phyloP scores from a whole-genome alignment of 2,329 filamentous ascomycete genomes.

The Metarhizium humberi region DNA sequence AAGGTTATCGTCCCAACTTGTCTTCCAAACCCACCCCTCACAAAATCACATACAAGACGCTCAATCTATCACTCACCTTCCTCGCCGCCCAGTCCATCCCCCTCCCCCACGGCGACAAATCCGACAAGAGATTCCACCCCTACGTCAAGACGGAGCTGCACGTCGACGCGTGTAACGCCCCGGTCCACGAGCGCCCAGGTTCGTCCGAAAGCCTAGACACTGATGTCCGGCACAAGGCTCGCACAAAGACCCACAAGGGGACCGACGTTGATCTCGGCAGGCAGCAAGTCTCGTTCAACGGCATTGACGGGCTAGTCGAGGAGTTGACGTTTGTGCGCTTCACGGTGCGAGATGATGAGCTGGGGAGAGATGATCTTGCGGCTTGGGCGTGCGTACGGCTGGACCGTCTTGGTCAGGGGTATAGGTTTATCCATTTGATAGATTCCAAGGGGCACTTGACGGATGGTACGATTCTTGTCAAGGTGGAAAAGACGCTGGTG shows the following conservation, averaged over 20 bases:
- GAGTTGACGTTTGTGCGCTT: conserved; percentile 69
- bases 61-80: conserved; percentile 65
- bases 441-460: conserved; percentile 58
- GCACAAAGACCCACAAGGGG: conserved; percentile 49
- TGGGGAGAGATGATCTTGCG: conserved; percentile 67
- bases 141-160: conserved; percentile 82
- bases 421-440: conserved; percentile 67
- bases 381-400: conserved; percentile 86
- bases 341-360: conserved; percentile 80
- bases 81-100: conserved; percentile 70
- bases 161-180: conserved; percentile 54
- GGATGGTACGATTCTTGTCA: conserved; percentile 63
- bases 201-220: conserved; percentile 30
- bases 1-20: conserved; percentile 21
- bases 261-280: conserved; percentile 53
- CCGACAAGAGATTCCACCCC: conserved; percentile 54
- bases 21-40: conserved; percentile 12
- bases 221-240: conserved; percentile 44
- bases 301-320: conserved; percentile 49
- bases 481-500: conserved; percentile 53
- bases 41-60: conserved; percentile 40
- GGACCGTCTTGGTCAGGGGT: conserved; percentile 67
- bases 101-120: conserved; percentile 45
- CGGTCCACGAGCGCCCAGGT: conserved; percentile 21
- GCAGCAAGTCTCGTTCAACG: conserved; percentile 48